Conservation (phyloP, 768 basidiomycete species). For the Lyophyllum decastes region DNA sequence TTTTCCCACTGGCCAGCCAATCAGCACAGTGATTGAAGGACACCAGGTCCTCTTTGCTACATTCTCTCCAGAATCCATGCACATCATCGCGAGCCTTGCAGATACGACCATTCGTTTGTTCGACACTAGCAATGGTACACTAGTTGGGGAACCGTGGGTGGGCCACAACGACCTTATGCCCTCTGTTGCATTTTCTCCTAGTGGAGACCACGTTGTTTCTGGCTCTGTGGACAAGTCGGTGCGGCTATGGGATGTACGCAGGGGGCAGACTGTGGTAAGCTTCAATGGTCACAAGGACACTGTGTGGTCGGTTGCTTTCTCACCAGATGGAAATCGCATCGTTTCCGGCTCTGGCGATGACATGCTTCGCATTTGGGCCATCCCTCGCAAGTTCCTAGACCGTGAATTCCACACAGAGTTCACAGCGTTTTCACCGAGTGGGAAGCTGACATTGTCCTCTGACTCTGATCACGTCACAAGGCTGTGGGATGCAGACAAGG, state of each 20-base stretch:
- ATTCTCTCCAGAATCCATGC: not conserved
- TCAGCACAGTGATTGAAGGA: not conserved
- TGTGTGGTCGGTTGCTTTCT: not conserved
- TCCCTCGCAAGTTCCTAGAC: not conserved
- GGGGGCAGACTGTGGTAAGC: not conserved
- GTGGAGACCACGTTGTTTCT: not conserved
- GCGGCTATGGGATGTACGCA: no score
- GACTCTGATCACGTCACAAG: not conserved
- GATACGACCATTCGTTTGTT: not conserved
- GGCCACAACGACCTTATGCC: no score
- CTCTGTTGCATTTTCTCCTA: not conserved
- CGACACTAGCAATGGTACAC: not conserved
- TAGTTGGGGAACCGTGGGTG: not conserved
- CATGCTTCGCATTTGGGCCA: not conserved
- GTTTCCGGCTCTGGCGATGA: not conserved
- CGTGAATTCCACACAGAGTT: not conserved
- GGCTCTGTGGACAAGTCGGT: not conserved
- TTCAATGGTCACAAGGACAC: not conserved
- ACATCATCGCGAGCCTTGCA: not conserved
- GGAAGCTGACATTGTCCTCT: not conserved
- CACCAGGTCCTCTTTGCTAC: not conserved
- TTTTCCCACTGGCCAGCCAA: not conserved
- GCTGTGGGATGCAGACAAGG: no score
- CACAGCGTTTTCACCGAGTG: not conserved
- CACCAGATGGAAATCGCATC: not conserved